Evolutionary conservation across 495 filamentous ascomycete species (phyloP), one percentile per base, ranked within the genome.

Genomic region (Neurospora sp.): DNA sequence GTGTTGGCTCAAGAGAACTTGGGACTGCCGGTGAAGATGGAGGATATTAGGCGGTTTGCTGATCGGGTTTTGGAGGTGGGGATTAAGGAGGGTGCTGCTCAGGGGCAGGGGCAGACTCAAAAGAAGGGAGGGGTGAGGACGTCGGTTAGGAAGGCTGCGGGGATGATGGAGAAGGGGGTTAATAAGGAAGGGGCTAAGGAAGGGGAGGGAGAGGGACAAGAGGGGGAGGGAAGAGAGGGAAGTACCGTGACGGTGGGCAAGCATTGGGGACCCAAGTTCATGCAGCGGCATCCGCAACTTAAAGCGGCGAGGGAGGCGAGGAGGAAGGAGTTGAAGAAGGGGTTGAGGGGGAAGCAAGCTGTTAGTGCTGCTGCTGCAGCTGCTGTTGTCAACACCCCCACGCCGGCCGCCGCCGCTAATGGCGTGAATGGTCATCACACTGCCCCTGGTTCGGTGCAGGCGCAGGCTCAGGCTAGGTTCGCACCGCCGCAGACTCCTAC

Each of bases 1-100:
- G 39, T 86, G 16, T 75, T 86, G 0, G 82, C 84, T 9, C 84
- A 86, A 59, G 84, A 84, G 2, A 79, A 84, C 72, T 75, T 85
- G 44, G 83, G 82, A 46, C 76, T 86, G 39, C 84, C 83, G 27
- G 77, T 86, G 69, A 62, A 84, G 38, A 72, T 76, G 14, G 73
- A 78, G 16, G 81, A 80, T 66, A 79, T 82, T 38, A 81, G 84
- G 11, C 74, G 77, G 40, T 77, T 83, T 14, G 73, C 85, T 10
- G 84, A 86, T 37, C 37, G 72, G 23, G 82, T 16, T 11, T 41
- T 76, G 23, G 76, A 69, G 5, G 16, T 73, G 70, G 37, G 16
- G 2, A 39, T 14, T 14, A 42, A 35, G n/a, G 73, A 69, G 27
- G 42, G 42, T 31, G 31, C 27, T 40, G 39, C 39, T 1, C 39